phyloP scores from a whole-genome alignment of 257 asterid species.

The Salvia miltiorrhiza region DNA sequence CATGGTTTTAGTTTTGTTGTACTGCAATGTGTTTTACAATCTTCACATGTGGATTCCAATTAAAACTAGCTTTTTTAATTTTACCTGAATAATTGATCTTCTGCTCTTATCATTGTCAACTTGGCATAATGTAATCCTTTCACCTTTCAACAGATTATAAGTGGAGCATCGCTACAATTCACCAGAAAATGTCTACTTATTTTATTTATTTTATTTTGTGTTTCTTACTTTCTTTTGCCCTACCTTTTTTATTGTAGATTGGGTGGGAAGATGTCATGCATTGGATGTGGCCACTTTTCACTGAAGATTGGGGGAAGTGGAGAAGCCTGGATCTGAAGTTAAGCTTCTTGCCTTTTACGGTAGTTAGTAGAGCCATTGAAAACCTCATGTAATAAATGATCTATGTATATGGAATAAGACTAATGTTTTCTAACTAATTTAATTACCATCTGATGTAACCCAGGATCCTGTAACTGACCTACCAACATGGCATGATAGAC shows the following conservation, averaged over 20 bases:
- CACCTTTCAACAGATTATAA: neutral
- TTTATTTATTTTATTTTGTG: neutral
- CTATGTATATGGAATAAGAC: conserved; percentile 17
- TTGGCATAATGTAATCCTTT: neutral
- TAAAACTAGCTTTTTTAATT: neutral
- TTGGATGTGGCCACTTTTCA: conserved; percentile 99
- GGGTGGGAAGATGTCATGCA: conserved; percentile 90
- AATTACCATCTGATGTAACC: conserved; percentile 22
- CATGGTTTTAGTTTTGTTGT: conserved; percentile 12
- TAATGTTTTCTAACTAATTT: conserved; percentile 12
- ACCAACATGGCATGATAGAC: conserved; percentile 87
- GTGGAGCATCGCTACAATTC: neutral
- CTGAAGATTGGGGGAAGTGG: conserved; percentile 94
- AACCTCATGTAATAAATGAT: conserved; percentile 19
- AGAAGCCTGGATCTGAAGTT: conserved; percentile 75
- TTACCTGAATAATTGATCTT: neutral
- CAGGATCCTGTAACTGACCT: conserved; percentile 98
- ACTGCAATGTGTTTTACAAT: neutral
- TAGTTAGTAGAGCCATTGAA: conserved; percentile 32
- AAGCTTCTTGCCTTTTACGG: conserved; percentile 87
- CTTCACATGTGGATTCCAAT: conserved; percentile 12
- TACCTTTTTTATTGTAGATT: conserved; percentile 40
- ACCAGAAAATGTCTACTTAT: neutral
- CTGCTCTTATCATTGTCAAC: conserved; percentile 5
- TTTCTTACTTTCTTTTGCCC: neutral